Base-by-base conservation (phyloP, 495 filamentous ascomycete genomes). In the Lentithecium fluviatile region DNA sequence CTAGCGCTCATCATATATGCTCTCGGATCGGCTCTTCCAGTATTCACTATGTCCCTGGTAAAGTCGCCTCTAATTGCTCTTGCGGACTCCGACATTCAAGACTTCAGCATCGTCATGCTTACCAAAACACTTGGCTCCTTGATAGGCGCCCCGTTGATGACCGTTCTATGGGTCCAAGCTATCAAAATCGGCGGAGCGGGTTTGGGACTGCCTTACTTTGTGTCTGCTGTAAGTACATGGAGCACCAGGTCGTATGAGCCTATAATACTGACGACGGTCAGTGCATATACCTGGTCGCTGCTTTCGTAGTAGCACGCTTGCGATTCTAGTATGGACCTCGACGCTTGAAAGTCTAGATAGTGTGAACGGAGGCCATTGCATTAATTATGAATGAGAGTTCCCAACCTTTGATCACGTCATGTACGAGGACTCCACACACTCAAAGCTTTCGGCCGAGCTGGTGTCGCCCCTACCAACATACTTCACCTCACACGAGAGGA, bases 71-170 rank as follows among this genome's bases (percentile, higher is more conserved):
- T 63, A 4, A 67, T 67, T 43, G 64, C 60, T 4, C 50, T 59
- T 6, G 19, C 43, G 37, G 58, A 64, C 8, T 57, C 58, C 5
- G 53, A 61, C 8, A 60, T 58, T 4, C 66, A 69, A 45, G 66
- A 69, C 58, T 69, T 64, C 34, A 65, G 66, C 26, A 62, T 69
- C 19, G 62, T 62, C 12, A 65, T 69, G 56, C 37, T 69, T 13
- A 60, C 58, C 2, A 65, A 60, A 47, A 62, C 66, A 0, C 45
- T 69, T 5, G 66, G 66, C 13, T 56, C 62, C 0, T 45, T 69
- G 8, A 45, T 69, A 6, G 66, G 66, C 15, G 62, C 62, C n/a
- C 66, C 66, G 6, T 23, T 65, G n/a, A 69, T 69, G 66, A 62
- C 66, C 3, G 57, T 58, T 5, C 8, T 65, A 23, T 69, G 66